Evolutionary conservation across 768 basidiomycete genomes (phyloP), one percentile per base, ranked within the genome.

Genomic region (Suillus sp.): DNA sequence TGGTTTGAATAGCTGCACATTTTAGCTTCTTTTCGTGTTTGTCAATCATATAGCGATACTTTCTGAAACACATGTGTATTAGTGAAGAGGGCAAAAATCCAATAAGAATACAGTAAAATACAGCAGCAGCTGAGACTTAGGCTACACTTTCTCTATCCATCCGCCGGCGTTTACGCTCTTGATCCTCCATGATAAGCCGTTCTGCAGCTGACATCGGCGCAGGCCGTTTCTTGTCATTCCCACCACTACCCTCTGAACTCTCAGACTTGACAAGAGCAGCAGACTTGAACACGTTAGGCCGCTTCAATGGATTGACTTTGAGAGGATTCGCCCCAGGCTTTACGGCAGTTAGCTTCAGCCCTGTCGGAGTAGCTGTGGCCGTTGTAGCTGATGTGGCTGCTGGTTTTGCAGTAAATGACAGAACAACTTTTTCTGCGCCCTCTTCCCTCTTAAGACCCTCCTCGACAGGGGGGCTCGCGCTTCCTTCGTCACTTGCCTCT

Each of bases 131-230:
- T 27, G 22, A 72, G 27, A 59, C 47, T 61, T 47, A 54, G 38
- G 38, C 63, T 64, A 62, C 59, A 32, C 62, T 68, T 45, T 81
- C 81, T 47, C 81, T 71, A 67, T 91, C 91, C 86, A 91, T 89
- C 66, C 86, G 79, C 67, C 93, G 81, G 73, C 88, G 83, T 76
- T 96, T 96, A 72, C 94, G 83, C 75, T 94, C 93, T 77, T 92
- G 91, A 34, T 97, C 95, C 79, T 98, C 96, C 63, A 88, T 67
- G 64, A 97, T 96, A 63, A 99, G 76, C 66, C 84, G 81, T 75
- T 98, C 96, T 18, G 92, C 92, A 30, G 92, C 92, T 68, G 88
- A 87, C 84, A 95, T 86, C 22, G 83, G 79, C 13, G 83, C 84
- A 6, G 83, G 69, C 45, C 88, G 82, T 78, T 90, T 89, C 81